Evolutionary conservation across 2,329 filamentous ascomycete genomes (phyloP).

Genomic region (Sordariomycetes sp.): DNA sequence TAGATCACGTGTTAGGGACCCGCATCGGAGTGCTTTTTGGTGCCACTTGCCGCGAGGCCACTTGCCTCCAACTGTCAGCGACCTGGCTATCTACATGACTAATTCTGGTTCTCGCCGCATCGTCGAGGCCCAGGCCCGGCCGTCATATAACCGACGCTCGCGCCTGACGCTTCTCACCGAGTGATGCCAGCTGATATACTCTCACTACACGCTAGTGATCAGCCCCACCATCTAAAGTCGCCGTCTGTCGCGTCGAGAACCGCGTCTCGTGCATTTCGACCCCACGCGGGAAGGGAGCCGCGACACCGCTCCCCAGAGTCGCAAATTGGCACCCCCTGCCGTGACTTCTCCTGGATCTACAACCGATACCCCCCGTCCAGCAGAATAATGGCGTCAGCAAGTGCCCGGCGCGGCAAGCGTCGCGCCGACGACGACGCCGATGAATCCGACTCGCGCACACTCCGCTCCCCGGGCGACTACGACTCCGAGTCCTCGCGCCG

Average conservation of each 20-base stretch:
- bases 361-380: not conserved
- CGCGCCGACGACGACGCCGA: not conserved
- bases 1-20: too few relatives aligned
- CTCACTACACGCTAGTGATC: not conserved
- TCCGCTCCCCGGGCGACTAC: not conserved
- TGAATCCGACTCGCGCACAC: not conserved
- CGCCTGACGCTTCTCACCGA: not conserved
- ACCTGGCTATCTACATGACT: too few relatives aligned
- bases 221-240: not conserved
- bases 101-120: too few relatives aligned
- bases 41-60: too few relatives aligned
- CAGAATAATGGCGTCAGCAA: not conserved
- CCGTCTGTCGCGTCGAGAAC: not conserved
- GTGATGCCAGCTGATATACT: not conserved
- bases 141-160: not conserved
- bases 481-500: constrained; percentile 4
- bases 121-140: not conserved
- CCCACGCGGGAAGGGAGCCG: not conserved
- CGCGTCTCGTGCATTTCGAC: not conserved
- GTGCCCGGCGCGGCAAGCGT: not conserved
- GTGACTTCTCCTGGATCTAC: not conserved
- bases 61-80: too few relatives aligned
- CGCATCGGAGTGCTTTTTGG: too few relatives aligned
- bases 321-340: not conserved
- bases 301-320: not conserved